phyloP scores from a whole-genome alignment of 208 protist genomes.

The Crithidia mellificae region DNA sequence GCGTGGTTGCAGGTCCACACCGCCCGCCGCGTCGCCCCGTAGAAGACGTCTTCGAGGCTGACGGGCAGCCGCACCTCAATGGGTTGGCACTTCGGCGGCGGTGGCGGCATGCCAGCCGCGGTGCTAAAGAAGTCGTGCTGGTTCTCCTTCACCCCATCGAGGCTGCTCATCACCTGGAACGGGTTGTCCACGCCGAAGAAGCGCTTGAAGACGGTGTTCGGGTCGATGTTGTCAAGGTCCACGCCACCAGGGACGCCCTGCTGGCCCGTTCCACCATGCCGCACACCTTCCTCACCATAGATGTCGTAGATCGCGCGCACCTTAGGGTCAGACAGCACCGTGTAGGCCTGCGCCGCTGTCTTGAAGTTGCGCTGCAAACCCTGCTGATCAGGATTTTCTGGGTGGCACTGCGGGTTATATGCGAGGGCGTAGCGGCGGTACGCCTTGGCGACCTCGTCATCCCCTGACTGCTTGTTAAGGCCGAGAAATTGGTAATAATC shows the following conservation, averaged over 20 bases:
- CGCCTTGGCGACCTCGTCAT: slow-evolving; percentile 86
- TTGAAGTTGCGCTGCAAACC: slow-evolving; percentile 77
- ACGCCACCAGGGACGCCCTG: slow-evolving; percentile 79
- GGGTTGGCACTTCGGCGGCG: slow-evolving; percentile 51
- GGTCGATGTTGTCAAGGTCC: slow-evolving; percentile 77
- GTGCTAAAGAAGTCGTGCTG: slow-evolving; percentile 84
- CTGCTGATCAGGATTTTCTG: slow-evolving; percentile 59
- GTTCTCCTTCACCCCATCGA: slow-evolving; percentile 74
- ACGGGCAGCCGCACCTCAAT: slow-evolving; percentile 66
- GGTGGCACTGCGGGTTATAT: slow-evolving; percentile 87
- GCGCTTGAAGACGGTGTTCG: slow-evolving; percentile 74
- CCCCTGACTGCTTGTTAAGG: slow-evolving; percentile 75
- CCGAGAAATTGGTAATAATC: slow-evolving; percentile 90
- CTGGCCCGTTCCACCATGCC: slow-evolving; percentile 84
- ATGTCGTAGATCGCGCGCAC: slow-evolving; percentile 87
- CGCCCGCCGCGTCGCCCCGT: slow-evolving; percentile 74
- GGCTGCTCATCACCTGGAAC: slow-evolving; percentile 80
- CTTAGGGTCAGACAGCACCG: slow-evolving; percentile 86
- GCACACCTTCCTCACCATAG: slow-evolving; percentile 90
- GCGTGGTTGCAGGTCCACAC: slow-evolving; percentile 53
- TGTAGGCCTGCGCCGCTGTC: slow-evolving; percentile 86
- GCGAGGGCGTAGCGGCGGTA: slow-evolving; percentile 88
- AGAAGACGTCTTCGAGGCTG: slow-evolving; percentile 85
- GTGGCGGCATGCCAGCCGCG: slow-evolving; percentile 56
- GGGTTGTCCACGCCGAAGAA: slow-evolving; percentile 92